phyloP scores from a whole-genome alignment of 495 filamentous ascomycete genomes.

The Aspergillus carlsbadensis region DNA sequence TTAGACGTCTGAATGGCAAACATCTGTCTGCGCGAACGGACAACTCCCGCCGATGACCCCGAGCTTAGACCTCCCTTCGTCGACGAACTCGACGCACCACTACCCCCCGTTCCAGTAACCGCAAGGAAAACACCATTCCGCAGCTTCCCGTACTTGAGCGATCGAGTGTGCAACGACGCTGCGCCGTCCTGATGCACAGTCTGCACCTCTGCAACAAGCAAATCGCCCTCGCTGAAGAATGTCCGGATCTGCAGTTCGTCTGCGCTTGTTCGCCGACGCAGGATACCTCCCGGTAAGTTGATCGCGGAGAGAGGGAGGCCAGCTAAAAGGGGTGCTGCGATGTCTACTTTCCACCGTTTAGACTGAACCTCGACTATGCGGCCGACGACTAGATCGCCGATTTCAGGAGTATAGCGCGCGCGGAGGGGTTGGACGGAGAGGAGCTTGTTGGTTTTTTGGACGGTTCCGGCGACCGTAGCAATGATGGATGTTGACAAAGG shows the following conservation, averaged over 20 bases:
- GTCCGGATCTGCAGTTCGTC: constrained; percentile 94
- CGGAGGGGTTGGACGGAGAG: constrained; percentile 85
- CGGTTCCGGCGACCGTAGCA: constrained; percentile 81
- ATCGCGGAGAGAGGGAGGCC: constrained; percentile 81
- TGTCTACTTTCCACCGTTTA: constrained; percentile 90
- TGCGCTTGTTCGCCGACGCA: constrained; percentile 84
- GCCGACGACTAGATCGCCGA: constrained; percentile 92
- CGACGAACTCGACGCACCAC: constrained; percentile 44
- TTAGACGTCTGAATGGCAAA: constrained; percentile 71
- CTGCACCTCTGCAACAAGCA: constrained; percentile 91
- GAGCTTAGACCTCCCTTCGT: constrained; percentile 31
- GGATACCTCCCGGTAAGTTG: constrained; percentile 91
- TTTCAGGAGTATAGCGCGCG: constrained; percentile 92
- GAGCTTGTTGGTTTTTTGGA: constrained; percentile 92
- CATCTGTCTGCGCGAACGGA: constrained; percentile 76
- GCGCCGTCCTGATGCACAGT: constrained; percentile 74
- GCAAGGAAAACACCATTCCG: constrained; percentile 86
- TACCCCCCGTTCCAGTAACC: constrained; percentile 76
- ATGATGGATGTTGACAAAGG: constrained; percentile 65
- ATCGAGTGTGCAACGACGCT: constrained; percentile 84
- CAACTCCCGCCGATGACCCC: constrained; percentile 49
- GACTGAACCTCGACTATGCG: constrained; percentile 90
- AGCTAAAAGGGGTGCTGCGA: constrained; percentile 79
- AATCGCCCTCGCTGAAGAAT: constrained; percentile 88
- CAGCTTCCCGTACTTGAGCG: constrained; percentile 90